Conservation (phyloP, 768 basidiomycete genomes). For the Chalciporus pseudorubinellus region DNA sequence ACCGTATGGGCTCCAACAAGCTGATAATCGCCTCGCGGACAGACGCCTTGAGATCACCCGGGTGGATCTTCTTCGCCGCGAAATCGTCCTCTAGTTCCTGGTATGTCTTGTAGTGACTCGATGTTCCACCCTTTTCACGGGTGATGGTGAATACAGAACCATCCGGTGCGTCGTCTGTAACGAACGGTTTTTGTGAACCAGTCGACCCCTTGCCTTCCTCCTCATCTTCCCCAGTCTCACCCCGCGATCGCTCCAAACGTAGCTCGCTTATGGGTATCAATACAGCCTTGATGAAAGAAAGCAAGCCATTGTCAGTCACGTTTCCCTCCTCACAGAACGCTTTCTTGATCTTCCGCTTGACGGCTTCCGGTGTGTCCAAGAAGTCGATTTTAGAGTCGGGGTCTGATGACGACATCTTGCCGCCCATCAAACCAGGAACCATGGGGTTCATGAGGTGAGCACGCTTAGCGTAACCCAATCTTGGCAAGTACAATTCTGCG, state of each 20-base stretch:
- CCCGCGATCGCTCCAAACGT: slow-evolving; percentile 55
- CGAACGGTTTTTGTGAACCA: slow-evolving; percentile 61
- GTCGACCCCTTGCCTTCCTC: slow-evolving; percentile 46
- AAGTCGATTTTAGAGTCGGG: slow-evolving; percentile 99
- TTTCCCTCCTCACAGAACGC: slow-evolving; percentile 97
- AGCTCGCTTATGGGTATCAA: slow-evolving; percentile 83
- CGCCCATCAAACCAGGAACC: slow-evolving; percentile 92
- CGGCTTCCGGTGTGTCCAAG: slow-evolving; percentile 78
- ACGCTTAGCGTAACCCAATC: slow-evolving; percentile 89
- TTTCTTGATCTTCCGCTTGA: slow-evolving; percentile 85
- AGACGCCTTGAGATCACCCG: slow-evolving; percentile 81
- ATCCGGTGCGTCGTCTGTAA: slow-evolving; percentile 64
- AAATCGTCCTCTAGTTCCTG: slow-evolving; percentile 73
- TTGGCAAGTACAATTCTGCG: slow-evolving; percentile 92
- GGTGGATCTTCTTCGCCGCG: slow-evolving; percentile 73
- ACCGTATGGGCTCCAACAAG: slow-evolving; percentile 78
- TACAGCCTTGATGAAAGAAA: slow-evolving; percentile 84
- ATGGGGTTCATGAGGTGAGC: slow-evolving; percentile 98
- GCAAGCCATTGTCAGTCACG: slow-evolving; percentile 80
- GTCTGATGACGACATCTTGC: slow-evolving; percentile 98
- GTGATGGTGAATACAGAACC: slow-evolving; percentile 80
- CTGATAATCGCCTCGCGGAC: slow-evolving; percentile 72
- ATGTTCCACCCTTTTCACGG: slow-evolving; percentile 72
- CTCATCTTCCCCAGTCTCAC: slow-evolving; percentile 40
- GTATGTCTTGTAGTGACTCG: slow-evolving; percentile 69